Base-by-base conservation (phyloP, 2,329 filamentous ascomycete species). In the Xylariales sp. region DNA sequence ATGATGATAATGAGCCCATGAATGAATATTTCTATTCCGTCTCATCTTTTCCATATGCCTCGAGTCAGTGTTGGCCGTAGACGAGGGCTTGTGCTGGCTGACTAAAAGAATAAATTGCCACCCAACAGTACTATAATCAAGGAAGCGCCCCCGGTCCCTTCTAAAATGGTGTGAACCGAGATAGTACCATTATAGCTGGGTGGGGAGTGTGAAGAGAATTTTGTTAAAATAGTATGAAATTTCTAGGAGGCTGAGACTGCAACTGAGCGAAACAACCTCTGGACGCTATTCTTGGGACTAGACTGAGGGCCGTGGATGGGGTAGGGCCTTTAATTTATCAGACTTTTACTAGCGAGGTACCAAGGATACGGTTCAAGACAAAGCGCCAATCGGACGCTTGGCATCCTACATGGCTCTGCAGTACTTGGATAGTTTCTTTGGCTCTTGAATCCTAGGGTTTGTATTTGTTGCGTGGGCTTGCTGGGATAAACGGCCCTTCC, bases 321-420 rank as follows among this genome's bases (percentile, higher is more conserved):
- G 16, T 7, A 46, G 36, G 39, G 39, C 10, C 3, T 41, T 14
- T 12, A 41, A 1, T 5, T 23, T 8, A 36, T 18, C 18, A 23
- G 28, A n/a, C 54, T n/a, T 7, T 57, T 41, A 57, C 28, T 28
- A 12, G 39, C 34, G 12, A 46, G 54, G 34, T 18, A 23, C 23
- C 23, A 23, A 23, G 23, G 12, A 34, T 18, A 28, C 36, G 39
- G 39, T 56, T 39, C 34, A 58, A 58, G 41, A 48, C 8, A 7
- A 8, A 23, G 18, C 45, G 23, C 63, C 34, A 65, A 60, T 65
- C 34, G 32, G 41, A 41, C 12, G 54, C 39, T 23, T 34, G 28
- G 36, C 36, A 48, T 58, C 43, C 43, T 43, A 58, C 55, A n/a
- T 49, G 56, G 14, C 30, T 36, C 16, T 49, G 12, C 10, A 41